Conservation (phyloP, 2,329 filamentous ascomycete species). For the Exophiala bonariae region DNA sequence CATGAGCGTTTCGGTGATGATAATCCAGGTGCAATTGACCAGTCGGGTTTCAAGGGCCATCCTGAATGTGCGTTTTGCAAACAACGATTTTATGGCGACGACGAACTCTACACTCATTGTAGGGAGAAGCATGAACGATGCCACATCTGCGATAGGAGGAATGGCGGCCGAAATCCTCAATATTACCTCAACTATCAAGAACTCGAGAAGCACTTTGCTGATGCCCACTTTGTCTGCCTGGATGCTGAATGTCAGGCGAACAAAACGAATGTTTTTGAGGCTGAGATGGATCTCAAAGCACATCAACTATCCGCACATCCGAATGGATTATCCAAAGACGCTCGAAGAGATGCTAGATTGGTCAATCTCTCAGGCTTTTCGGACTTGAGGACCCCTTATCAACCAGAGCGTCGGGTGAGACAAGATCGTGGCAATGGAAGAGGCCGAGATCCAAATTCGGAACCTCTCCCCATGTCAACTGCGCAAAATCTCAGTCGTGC, state of each 20-base stretch:
- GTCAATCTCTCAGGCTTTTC: constrained; percentile 88
- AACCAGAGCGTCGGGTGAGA: constrained; percentile 55
- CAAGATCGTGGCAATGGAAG: constrained; percentile 60
- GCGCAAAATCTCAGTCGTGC: constrained; percentile 80
- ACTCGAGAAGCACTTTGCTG: constrained; percentile 81
- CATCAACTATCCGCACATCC: constrained; percentile 86
- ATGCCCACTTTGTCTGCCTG: constrained; percentile 81
- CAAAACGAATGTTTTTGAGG: constrained; percentile 96
- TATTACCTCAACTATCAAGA: constrained; percentile 90
- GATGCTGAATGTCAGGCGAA: constrained; percentile 91
- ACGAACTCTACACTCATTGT: constrained; percentile 92
- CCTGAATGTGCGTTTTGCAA: constrained; percentile 92
- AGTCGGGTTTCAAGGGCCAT: constrained; percentile 95
- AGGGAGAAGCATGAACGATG: constrained; percentile 92
- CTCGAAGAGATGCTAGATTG: constrained; percentile 75
- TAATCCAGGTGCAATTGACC: constrained; percentile 81
- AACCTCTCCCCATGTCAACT: constrained; percentile 72
- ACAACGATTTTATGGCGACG: constrained; percentile 89
- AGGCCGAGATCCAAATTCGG: constrained; percentile 84
- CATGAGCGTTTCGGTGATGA: constrained; percentile 93
- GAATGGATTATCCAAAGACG: constrained; percentile 76
- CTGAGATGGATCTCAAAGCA: constrained; percentile 90
- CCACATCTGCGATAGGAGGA: constrained; percentile 81
- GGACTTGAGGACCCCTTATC: constrained; percentile 74
- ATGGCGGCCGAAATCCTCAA: constrained; percentile 68